Evolutionary conservation across 164 flowering plant genomes (phyloP).

Genomic region (Aristolochia californica): DNA sequence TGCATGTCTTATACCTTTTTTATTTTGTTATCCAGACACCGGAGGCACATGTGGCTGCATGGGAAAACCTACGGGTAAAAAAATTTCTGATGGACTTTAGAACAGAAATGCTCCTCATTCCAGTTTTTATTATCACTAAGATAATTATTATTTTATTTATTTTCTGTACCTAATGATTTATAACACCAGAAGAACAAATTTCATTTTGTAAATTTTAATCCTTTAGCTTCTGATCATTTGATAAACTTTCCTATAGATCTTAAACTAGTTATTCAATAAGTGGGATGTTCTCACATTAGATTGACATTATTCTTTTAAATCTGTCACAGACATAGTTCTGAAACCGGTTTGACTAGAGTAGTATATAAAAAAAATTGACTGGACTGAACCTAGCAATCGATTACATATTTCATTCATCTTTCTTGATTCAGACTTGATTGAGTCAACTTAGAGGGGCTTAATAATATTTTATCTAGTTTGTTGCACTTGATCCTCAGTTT

Average conservation of each 20-base stretch:
- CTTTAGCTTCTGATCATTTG: no score
- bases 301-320: no score
- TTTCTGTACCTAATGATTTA: no score
- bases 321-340: no score
- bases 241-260: no score
- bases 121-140: background rate
- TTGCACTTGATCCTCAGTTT: background rate
- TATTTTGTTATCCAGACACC: constrained; percentile 46
- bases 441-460: background rate
- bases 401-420: no score
- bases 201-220: background rate
- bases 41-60: constrained; percentile 82
- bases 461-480: background rate
- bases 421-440: no score
- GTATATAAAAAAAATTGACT: no score
- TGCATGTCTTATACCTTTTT: background rate
- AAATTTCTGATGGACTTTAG: background rate
- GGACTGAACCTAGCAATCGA: no score
- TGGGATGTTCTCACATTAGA: no score
- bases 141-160: background rate
- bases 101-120: background rate
- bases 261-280: no score
- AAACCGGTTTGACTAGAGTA: no score
- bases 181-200: background rate
- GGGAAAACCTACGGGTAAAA: constrained; percentile 71